A percentile compares a stretch with the other conserved stretches of the same genome.
These are phyloP conservation scores for Calonectria pseudoturangicola DNA, from an alignment of 2,329 filamentous ascomycete genomes.

Conservation along the genomic window DNA sequence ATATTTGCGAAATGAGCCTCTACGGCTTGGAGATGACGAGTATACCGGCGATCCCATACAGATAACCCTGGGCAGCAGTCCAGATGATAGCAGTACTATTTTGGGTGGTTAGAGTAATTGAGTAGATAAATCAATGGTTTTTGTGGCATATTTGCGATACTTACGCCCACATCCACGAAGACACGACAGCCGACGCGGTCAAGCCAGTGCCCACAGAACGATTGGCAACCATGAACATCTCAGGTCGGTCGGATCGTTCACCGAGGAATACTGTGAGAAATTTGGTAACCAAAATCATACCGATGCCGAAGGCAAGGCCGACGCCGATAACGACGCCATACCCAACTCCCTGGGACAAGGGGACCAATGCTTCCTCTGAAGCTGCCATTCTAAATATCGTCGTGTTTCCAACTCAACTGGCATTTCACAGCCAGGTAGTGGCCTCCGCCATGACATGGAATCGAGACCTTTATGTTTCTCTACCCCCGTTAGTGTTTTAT, in stretches of 20 bases:
- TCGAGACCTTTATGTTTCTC: background rate
- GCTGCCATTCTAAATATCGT: background rate
- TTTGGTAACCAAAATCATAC: constrained; percentile 39
- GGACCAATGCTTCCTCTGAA: constrained; percentile 31
- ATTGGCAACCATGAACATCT: constrained; percentile 42
- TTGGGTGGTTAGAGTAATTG: background rate
- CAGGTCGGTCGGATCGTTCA: constrained; percentile 33
- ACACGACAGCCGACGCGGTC: constrained; percentile 36
- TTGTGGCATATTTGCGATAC: background rate
- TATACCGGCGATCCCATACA: constrained; percentile 34
- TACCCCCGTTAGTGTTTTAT: background rate
- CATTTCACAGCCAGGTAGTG: too few relatives aligned
- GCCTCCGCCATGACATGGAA: background rate
- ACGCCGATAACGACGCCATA: constrained; percentile 42
- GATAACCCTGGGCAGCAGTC: constrained; percentile 36
- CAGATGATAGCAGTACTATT: constrained; percentile 36
- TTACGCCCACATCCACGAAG: constrained; percentile 38
- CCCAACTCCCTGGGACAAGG: constrained; percentile 34
- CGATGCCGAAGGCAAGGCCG: constrained; percentile 35
- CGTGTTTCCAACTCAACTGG: background rate
- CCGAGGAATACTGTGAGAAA: constrained; percentile 29
- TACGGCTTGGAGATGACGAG: too few relatives aligned
- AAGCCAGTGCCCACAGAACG: constrained; percentile 34
- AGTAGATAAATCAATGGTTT: too few relatives aligned
- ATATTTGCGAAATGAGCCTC: background rate